These are phyloP conservation scores for Coemansia sp. DNA, from an alignment of 192 early-diverging fungal species.

Conservation along the genomic window DNA sequence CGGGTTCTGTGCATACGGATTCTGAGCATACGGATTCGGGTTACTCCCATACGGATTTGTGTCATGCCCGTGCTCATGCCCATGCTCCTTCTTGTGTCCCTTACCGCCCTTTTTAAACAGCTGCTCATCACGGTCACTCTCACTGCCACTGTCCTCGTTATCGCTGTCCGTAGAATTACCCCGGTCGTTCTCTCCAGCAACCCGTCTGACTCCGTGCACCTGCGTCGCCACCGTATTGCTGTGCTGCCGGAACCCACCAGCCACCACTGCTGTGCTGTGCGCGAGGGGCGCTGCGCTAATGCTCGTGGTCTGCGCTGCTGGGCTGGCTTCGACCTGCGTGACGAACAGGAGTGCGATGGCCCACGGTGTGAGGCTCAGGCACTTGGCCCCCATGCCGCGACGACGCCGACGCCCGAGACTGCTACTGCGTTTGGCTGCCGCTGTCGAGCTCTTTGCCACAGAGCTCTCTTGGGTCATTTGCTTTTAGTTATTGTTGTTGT, in stretches of 20 bases:
- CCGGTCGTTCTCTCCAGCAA: conserved; percentile 3
- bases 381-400: neutral
- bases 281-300: neutral
- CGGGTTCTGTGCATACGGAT: neutral
- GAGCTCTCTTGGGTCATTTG: no score
- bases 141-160: conserved; percentile 11
- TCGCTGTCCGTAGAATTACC: conserved; percentile 6
- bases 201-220: neutral
- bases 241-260: neutral
- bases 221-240: neutral
- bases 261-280: neutral
- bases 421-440: neutral
- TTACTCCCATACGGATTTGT: neutral
- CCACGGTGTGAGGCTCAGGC: conserved; percentile 14
- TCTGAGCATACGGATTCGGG: neutral
- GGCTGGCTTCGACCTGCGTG: neutral
- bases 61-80: neutral
- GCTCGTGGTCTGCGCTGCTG: neutral
- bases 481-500: no score
- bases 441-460: neutral
- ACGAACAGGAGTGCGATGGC: conserved; percentile 8
- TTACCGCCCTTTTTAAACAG: neutral
- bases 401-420: neutral
- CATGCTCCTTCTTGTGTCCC: neutral
- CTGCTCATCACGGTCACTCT: conserved; percentile 13